Evolutionary conservation across 2,329 filamentous ascomycete genomes (phyloP).

Genomic region (Trichoderma lentiforme): DNA sequence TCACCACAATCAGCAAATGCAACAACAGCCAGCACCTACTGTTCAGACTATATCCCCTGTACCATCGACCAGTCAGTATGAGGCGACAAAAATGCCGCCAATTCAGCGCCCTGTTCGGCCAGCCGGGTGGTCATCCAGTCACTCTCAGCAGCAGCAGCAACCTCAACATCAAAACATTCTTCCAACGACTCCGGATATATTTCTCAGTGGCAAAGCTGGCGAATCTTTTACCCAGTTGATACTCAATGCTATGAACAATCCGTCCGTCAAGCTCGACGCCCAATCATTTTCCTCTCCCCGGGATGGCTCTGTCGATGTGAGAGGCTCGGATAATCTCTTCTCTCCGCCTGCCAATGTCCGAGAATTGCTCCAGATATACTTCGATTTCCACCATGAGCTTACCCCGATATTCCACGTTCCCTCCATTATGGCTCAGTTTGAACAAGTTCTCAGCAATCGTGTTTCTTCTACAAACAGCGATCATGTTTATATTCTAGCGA

Average conservation of each 20-base stretch:
- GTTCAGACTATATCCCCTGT: background rate
- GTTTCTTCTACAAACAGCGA: background rate
- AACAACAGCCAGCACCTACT: background rate
- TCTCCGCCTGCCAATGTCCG: background rate
- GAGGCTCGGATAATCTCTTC: background rate
- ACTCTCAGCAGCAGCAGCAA: background rate
- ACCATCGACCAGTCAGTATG: background rate
- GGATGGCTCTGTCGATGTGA: background rate
- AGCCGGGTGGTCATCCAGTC: background rate
- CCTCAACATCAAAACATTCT: background rate
- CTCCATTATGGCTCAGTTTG: background rate
- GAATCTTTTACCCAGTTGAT: constrained; percentile 4
- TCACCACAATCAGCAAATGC: background rate
- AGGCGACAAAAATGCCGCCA: background rate
- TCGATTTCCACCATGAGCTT: constrained; percentile 7
- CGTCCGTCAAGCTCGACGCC: background rate
- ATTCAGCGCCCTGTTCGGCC: background rate
- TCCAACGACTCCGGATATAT: constrained; percentile 6
- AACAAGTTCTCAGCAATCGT: background rate
- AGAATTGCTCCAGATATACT: background rate
- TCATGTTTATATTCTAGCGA: background rate
- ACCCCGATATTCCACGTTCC: constrained; percentile 12
- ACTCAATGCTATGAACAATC: constrained; percentile 11
- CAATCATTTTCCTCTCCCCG: background rate
- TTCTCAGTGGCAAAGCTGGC: constrained; percentile 8